Base-by-base conservation (phyloP, 352 stramenopile species). In the Elongisporangium undulatum region DNA sequence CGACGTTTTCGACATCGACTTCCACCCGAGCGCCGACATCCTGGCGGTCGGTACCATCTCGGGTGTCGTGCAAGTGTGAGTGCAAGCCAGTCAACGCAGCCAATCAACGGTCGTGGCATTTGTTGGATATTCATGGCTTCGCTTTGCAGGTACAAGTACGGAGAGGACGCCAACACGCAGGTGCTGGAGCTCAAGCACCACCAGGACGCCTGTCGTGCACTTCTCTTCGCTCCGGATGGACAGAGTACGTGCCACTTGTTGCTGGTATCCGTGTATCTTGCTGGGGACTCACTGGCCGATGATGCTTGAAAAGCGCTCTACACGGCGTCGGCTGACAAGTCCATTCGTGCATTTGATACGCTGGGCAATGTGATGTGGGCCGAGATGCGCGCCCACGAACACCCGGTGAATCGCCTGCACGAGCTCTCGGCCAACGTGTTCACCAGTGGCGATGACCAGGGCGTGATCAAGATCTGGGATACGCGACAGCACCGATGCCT, bases 391-490 rank as follows among this genome's bases (percentile, higher is more conserved):
- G 83, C 85, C 20, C 85, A 95, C 64, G 74, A 91, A 80, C 66
- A 88, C 54, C 68, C 83, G 0, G 84, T 95, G 38, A 95, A 95
- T 59, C 75, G 77, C 22, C 61, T 95, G 53, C 79, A 93, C 24
- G 67, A 85, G 51, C 69, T 95, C 26, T 88, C 82, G 5, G 72
- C 68, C 6, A 88, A 87, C 39, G 69, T 93, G 15, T 85, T 95
- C 56, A 74, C 74, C 1, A 92, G 81, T 59, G 85, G 85, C 48
- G 85, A 95, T 59, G 85, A 95, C 67, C 78, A 90, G 59, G 85
- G 85, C 24, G 87, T 75, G 55, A 71, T 95, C 54, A 95, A 95
- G 67, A 92, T 96, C 51, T 96, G 87, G 87, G 87, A 96, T 56
- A 89, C 84, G 48, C 78, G 87, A 53, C 82, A 91, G 64, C 82